phyloP scores from a whole-genome alignment of 2,329 filamentous ascomycete genomes.

The Parascedosporium putredinis region DNA sequence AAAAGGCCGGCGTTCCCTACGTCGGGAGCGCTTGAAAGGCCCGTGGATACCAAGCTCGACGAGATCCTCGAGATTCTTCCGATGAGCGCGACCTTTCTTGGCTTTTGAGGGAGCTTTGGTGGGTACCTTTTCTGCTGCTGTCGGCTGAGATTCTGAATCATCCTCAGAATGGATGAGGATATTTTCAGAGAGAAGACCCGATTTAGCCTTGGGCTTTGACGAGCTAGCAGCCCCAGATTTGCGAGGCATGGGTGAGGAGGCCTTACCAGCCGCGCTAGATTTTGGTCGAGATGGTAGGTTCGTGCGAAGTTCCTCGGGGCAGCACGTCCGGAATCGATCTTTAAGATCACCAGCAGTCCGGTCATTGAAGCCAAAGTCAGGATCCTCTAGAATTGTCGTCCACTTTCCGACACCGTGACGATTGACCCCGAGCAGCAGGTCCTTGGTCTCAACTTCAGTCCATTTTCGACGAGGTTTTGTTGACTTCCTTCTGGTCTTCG shows the following conservation, averaged over 20 bases:
- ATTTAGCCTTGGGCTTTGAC: slow-evolving; percentile 29
- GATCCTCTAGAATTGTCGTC: slow-evolving; percentile 53
- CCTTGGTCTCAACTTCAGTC: slow-evolving; percentile 55
- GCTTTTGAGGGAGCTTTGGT: slow-evolving; percentile 19
- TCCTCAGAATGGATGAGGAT: slow-evolving; percentile 41
- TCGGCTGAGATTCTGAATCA: slow-evolving; percentile 11
- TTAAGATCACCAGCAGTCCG: slow-evolving; percentile 54
- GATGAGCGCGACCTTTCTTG: slow-evolving; percentile 42
- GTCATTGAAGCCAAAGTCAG: slow-evolving; percentile 49
- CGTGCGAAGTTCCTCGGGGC: slow-evolving; percentile 46
- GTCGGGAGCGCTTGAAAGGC: slow-evolving; percentile 51
- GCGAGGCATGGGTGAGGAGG: slow-evolving; percentile 9
- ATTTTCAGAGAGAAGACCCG: slow-evolving; percentile 42
- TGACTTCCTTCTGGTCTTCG: slow-evolving; percentile 40
- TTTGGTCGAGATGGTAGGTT: neutral
- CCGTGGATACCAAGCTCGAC: slow-evolving; percentile 48
- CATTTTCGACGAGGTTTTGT: slow-evolving; percentile 51
- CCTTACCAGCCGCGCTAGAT: neutral
- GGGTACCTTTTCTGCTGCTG: neutral
- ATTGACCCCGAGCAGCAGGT: slow-evolving; percentile 49
- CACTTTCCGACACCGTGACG: slow-evolving; percentile 55
- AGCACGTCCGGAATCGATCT: slow-evolving; percentile 56
- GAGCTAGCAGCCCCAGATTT: slow-evolving; percentile 10
- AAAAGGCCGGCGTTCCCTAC: slow-evolving; percentile 50
- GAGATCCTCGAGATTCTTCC: slow-evolving; percentile 45